A percentile compares a stretch with the other conserved stretches of the same genome.
phyloP scores from a whole-genome alignment of 2,329 filamentous ascomycete species.

The Fusarium foetens region DNA sequence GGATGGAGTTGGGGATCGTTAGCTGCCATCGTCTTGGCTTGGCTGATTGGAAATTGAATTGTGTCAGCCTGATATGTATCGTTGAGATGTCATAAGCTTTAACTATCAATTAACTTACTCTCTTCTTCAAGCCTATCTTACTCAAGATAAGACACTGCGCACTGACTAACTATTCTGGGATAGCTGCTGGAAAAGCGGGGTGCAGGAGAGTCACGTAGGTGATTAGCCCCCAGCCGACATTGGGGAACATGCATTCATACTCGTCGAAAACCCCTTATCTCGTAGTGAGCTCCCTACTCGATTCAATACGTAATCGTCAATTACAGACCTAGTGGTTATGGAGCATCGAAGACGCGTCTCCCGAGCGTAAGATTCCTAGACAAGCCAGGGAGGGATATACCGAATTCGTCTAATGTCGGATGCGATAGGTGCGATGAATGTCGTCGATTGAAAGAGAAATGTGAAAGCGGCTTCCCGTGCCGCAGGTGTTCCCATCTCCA shows the following conservation, averaged over 20 bases:
- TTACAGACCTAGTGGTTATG: not conserved
- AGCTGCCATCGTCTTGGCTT: not conserved
- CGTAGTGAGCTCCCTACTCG: too few relatives aligned
- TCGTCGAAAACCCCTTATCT: not conserved
- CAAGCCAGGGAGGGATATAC: not conserved
- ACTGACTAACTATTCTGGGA: not conserved
- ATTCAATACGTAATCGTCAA: not conserved
- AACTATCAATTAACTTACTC: not conserved
- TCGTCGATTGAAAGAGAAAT: conserved; percentile 6
- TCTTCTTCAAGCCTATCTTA: not conserved
- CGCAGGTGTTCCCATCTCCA: not conserved
- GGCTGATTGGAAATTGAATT: rapidly evolving
- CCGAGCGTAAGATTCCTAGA: not conserved
- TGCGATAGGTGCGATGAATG: conserved; percentile 9
- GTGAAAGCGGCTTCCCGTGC: not conserved
- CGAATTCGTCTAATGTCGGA: not conserved
- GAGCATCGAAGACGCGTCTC: not conserved
- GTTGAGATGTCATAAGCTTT: not conserved
- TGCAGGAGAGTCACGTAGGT: not conserved
- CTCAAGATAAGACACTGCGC: not conserved
- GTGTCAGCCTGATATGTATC: rapidly evolving
- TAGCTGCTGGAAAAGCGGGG: conserved; percentile 1
- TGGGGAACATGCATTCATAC: not conserved
- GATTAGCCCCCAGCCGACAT: not conserved
- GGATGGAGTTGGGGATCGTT: too few relatives aligned